A percentile compares a stretch with the other conserved stretches of the same genome.
Conservation (phyloP, 371 early-diverging fungal species). For the Fennellomyces sp. region DNA sequence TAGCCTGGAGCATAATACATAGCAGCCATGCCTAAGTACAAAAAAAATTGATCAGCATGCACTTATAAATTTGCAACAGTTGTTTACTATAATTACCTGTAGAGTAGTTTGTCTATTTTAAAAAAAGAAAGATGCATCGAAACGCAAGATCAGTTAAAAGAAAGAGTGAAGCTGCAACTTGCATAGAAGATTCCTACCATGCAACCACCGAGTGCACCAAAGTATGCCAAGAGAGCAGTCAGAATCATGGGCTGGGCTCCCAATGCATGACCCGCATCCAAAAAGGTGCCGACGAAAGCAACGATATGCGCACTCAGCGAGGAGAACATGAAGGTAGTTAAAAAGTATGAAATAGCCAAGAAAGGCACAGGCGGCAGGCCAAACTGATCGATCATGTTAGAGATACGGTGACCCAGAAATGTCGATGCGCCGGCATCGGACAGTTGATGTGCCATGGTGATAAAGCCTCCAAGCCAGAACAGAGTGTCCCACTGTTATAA, state of each 20-base stretch:
- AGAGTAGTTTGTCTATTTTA: conserved; percentile 59
- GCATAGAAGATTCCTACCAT: conserved; percentile 48
- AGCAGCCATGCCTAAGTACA: conserved; percentile 43
- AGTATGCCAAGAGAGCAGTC: conserved; percentile 65
- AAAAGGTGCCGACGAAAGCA: conserved; percentile 75
- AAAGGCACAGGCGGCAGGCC: conserved; percentile 43
- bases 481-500: conserved; percentile 73
- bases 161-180: not conserved
- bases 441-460: conserved; percentile 77
- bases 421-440: conserved; percentile 67
- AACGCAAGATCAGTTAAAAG: not conserved
- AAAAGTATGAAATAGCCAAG: conserved; percentile 67
- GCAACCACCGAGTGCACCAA: conserved; percentile 67
- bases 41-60: not conserved
- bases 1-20: conserved; percentile 68
- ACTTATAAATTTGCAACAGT: not conserved
- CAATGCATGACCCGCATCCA: conserved; percentile 71
- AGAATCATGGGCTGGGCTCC: conserved; percentile 61
- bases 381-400: conserved; percentile 33
- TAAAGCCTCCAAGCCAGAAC: conserved; percentile 82
- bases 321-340: conserved; percentile 76
- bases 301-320: conserved; percentile 69
- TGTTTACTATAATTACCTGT: conserved; percentile 36
- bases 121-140: conserved; percentile 1
- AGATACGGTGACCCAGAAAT: conserved; percentile 63